Conservation (phyloP, 768 basidiomycete genomes). For the Amanita rubescens region DNA sequence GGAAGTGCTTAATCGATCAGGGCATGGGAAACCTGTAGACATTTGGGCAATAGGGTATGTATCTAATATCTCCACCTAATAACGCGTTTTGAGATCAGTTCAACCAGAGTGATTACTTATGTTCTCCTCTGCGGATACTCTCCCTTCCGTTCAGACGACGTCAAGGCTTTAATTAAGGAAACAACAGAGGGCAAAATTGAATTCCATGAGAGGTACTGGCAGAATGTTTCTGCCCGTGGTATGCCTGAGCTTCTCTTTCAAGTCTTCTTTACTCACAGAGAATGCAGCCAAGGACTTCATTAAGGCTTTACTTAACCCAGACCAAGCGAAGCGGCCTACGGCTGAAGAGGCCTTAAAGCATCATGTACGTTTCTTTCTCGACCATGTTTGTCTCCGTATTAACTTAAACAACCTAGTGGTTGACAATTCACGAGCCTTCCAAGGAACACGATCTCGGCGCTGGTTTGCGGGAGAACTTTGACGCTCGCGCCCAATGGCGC, state of each 20-base stretch:
- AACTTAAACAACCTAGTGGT: not conserved
- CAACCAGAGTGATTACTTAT: conserved; percentile 83
- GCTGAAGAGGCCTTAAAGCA: conserved; percentile 64
- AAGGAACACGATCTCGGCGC: conserved; percentile 66
- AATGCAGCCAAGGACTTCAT: conserved; percentile 79
- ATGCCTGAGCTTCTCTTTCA: conserved; percentile 7
- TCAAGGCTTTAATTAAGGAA: conserved; percentile 68
- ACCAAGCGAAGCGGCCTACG: conserved; percentile 66
- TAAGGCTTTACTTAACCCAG: conserved; percentile 55
- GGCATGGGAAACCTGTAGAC: conserved; percentile 90
- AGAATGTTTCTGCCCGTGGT: conserved; percentile 79
- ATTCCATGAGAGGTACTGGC: conserved; percentile 95
- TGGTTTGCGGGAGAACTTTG: conserved; percentile 79
- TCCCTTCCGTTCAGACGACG: conserved; percentile 84
- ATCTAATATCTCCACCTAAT: not conserved
- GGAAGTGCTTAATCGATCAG: conserved; percentile 72
- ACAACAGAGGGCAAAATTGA: conserved; percentile 80
- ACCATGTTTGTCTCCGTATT: not conserved
- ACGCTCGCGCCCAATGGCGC: conserved; percentile 68
- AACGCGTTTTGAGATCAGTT: not conserved
- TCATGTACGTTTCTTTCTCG: conserved; percentile 1
- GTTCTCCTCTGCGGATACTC: conserved; percentile 93
- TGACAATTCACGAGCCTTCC: conserved; percentile 51
- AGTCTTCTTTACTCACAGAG: not conserved
- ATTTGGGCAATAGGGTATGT: conserved; percentile 87